phyloP scores from a whole-genome alignment of 805 yeast species.

The Clavispora fructus region DNA sequence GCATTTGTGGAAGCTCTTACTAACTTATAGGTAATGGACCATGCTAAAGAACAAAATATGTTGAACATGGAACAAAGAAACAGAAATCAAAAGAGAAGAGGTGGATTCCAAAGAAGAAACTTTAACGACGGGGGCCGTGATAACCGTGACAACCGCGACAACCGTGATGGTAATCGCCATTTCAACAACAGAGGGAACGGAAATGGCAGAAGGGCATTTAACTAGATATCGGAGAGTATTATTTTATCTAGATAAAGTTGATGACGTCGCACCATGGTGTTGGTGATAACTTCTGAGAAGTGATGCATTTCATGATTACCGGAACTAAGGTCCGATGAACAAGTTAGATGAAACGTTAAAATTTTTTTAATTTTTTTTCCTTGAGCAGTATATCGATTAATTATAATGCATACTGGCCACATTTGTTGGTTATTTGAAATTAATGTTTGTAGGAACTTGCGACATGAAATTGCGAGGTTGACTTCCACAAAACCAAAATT shows the following conservation, averaged over 20 bases:
- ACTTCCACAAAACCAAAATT: neutral
- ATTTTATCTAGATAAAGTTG: neutral
- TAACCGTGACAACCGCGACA: constrained; percentile 17
- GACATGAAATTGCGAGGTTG: neutral
- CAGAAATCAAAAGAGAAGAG: constrained; percentile 40
- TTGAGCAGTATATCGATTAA: neutral
- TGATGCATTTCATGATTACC: neutral
- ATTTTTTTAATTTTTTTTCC: neutral
- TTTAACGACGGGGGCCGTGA: constrained; percentile 20
- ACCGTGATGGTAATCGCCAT: constrained; percentile 4
- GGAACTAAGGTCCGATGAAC: neutral
- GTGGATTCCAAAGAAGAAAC: constrained; percentile 27
- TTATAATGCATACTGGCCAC: neutral
- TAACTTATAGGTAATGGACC: constrained; percentile 50
- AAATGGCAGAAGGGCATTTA: constrained; percentile 4
- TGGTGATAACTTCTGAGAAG: neutral
- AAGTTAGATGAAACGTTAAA: neutral
- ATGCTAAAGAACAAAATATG: constrained; percentile 61
- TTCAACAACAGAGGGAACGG: constrained; percentile 8
- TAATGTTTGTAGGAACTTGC: neutral
- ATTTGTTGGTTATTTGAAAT: neutral
- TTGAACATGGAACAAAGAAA: constrained; percentile 47
- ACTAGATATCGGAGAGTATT: neutral
- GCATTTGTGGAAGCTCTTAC: neutral
- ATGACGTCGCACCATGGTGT: neutral